These are phyloP conservation scores for Teratosphaeriaceae sp. DNA, from an alignment of 2,329 filamentous ascomycete species.

Conservation along the genomic window DNA sequence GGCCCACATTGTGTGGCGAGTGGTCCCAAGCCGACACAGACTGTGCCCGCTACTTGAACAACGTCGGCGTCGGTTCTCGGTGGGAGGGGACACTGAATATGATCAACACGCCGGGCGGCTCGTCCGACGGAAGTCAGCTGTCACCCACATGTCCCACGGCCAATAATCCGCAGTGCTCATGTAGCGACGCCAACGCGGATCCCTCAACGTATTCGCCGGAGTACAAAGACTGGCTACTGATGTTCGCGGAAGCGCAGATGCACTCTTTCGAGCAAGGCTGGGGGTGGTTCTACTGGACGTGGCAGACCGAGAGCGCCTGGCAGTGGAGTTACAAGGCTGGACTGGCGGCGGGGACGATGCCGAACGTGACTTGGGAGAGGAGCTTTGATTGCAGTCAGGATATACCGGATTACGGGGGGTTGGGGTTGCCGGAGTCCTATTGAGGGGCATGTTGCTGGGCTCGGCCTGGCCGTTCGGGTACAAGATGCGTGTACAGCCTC, in stretches of 20 bases:
- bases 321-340: conserved; percentile 93
- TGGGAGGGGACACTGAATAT: conserved; percentile 85
- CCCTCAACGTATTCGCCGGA: conserved; percentile 57
- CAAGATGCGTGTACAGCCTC: too few relatives aligned
- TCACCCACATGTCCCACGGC: conserved; percentile 66
- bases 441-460: conserved; percentile 13
- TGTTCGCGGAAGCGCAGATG: conserved; percentile 97
- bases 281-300: conserved; percentile 99
- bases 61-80: conserved; percentile 78
- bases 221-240: conserved; percentile 81
- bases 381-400: conserved; percentile 35
- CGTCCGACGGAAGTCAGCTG: conserved; percentile 54
- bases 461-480: too few relatives aligned
- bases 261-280: conserved; percentile 83
- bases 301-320: conserved; percentile 77
- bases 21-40: conserved; percentile 98
- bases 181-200: conserved; percentile 68
- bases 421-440: conserved; percentile 41
- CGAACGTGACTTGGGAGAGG: conserved; percentile 42
- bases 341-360: conserved; percentile 70
- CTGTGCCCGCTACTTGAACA: conserved; percentile 80
- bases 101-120: conserved; percentile 39
- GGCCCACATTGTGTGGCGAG: conserved; percentile 90
- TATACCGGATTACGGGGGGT: conserved; percentile 34
- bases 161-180: conserved; percentile 60